A percentile compares a stretch with the other conserved stretches of the same genome.
Evolutionary conservation across 345 rosid species (phyloP).

Genomic region (Pugionium dolabratum): DNA sequence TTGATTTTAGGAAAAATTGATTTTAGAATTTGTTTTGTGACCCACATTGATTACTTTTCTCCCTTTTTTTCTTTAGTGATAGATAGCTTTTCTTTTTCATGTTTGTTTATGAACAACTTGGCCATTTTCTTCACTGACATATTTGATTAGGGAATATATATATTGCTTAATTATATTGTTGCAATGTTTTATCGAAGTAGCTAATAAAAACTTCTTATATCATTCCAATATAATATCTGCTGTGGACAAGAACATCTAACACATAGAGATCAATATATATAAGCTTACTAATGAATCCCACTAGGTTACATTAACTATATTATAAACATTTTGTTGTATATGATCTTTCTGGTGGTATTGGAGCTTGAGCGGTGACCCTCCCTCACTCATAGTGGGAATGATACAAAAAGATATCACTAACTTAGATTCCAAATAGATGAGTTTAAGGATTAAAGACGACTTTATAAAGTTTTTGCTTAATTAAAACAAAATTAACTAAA

Average conservation of each 20-base stretch:
- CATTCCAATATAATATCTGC: slow-evolving; percentile 16
- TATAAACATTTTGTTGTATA: not conserved
- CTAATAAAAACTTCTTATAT: slow-evolving; percentile 23
- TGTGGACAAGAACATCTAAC: slow-evolving; percentile 25
- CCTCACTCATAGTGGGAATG: slow-evolving; percentile 61
- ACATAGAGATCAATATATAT: not conserved
- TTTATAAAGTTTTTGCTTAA: slow-evolving; percentile 4
- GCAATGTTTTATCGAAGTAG: slow-evolving; percentile 1
- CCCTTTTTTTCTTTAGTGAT: slow-evolving; percentile 38
- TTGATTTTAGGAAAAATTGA: slow-evolving; percentile 1
- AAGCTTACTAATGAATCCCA: slow-evolving; percentile 22
- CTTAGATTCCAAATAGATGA: slow-evolving; percentile 46
- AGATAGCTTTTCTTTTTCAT: slow-evolving; percentile 34
- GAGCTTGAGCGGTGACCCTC: slow-evolving; percentile 46
- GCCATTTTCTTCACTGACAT: slow-evolving; percentile 19
- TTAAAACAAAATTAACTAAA: slow-evolving; percentile 3
- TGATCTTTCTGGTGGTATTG: slow-evolving; percentile 49
- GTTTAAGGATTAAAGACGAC: slow-evolving; percentile 23
- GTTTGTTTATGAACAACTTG: slow-evolving; percentile 37
- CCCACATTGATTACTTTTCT: slow-evolving; percentile 34
- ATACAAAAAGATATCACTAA: slow-evolving; percentile 42
- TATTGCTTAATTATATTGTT: not conserved
- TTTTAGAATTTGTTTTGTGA: slow-evolving; percentile 32
- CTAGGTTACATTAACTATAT: slow-evolving; percentile 19
- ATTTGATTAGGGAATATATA: not conserved